Percentiles rank a stretch among this genome's conserved stretches.
Conservation (phyloP, 78 protist species). For the Ministeria vibrans region DNA sequence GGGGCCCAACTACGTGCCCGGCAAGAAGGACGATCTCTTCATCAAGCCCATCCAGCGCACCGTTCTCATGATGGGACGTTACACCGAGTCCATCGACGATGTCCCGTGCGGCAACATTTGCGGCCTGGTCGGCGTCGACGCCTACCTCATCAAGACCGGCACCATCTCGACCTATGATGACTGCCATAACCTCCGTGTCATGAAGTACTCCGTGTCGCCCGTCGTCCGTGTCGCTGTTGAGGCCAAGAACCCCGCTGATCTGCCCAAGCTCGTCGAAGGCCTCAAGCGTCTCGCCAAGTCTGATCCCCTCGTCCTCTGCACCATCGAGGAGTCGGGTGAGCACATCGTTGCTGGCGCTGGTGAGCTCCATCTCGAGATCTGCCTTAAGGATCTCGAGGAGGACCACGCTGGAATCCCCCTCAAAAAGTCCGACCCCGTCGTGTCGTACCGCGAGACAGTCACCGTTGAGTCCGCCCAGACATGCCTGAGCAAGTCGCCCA, state of each 20-base stretch:
- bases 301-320: constrained; percentile 61
- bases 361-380: constrained; percentile 97
- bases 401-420: constrained; percentile 84
- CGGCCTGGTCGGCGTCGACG: constrained; percentile 98
- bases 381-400: constrained; percentile 96
- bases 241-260: constrained; percentile 91
- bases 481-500: constrained; percentile 97
- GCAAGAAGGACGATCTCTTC: constrained; percentile 92
- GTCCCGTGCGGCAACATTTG: constrained; percentile 94
- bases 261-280: constrained; percentile 99
- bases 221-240: constrained; percentile 99
- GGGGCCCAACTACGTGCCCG: constrained; percentile 95
- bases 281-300: constrained; percentile 89
- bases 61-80: constrained; percentile 98
- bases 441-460: constrained; percentile 94
- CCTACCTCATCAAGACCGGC: constrained; percentile 96
- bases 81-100: constrained; percentile 80
- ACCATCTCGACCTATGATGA: constrained; percentile 90
- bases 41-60: constrained; percentile 96
- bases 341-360: constrained; percentile 99
- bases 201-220: constrained; percentile 99
- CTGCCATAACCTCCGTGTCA: constrained; percentile 80
- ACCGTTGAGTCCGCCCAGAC: constrained; percentile 38
- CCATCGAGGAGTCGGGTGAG: constrained; percentile 95
- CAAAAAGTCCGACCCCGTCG: constrained; percentile 96